phyloP scores from a whole-genome alignment of 2,329 filamentous ascomycete genomes.

The Sclerotinia sclerotiorum region DNA sequence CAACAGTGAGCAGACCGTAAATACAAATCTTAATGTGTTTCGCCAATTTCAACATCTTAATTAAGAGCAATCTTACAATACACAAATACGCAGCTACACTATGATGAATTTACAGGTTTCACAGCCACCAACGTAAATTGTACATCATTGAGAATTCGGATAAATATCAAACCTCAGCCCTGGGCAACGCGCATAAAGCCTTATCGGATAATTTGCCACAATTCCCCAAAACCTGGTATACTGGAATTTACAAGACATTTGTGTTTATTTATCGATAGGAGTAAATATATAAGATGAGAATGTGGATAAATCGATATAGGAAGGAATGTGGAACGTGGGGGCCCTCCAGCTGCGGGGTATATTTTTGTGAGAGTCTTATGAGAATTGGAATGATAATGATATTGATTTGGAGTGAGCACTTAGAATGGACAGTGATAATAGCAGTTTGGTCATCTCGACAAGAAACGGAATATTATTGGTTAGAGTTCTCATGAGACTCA shows the following conservation, averaged over 20 bases:
- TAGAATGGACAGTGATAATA: neutral
- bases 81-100: too few relatives aligned
- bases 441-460: neutral
- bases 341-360: neutral
- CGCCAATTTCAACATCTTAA: too few relatives aligned
- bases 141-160: neutral
- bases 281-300: neutral
- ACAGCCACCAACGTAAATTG: neutral
- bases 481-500: neutral
- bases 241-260: neutral
- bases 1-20: too few relatives aligned
- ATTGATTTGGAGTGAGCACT: too few relatives aligned
- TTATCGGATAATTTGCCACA: constrained; percentile 1
- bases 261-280: neutral
- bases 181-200: neutral
- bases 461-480: neutral
- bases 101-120: neutral
- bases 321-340: neutral
- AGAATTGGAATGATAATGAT: neutral
- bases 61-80: too few relatives aligned
- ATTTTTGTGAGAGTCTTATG: neutral
- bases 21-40: too few relatives aligned
- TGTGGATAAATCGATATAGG: neutral
- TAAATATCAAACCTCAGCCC: neutral
- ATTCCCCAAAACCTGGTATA: neutral